A percentile compares a stretch with the other conserved stretches of the same genome.
Evolutionary conservation across 305 asterid genomes (phyloP).

Genomic region (Solanum chacoense): DNA sequence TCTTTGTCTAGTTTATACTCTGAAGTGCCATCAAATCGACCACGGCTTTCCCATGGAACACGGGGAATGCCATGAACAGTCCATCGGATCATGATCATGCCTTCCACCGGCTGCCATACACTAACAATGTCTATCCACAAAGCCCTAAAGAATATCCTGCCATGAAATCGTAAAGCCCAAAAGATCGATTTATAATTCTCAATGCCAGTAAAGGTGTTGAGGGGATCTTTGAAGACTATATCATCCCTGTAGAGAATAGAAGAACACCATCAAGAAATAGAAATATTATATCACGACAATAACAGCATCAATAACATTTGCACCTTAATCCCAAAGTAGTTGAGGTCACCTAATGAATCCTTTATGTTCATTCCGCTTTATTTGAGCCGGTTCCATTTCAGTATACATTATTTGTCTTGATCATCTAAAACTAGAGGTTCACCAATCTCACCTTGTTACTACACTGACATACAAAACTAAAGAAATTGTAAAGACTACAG

Average conservation of each 20-base stretch:
- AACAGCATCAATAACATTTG: background rate
- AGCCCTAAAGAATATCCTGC: slow-evolving; percentile 61
- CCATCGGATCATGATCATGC: slow-evolving; percentile 78
- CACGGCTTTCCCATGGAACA: slow-evolving; percentile 83
- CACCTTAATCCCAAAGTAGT: background rate
- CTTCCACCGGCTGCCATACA: slow-evolving; percentile 81
- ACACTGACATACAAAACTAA: background rate
- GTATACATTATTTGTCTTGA: background rate
- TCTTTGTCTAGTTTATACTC: slow-evolving; percentile 87
- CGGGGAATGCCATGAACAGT: slow-evolving; percentile 77
- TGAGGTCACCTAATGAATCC: background rate
- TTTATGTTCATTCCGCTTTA: background rate
- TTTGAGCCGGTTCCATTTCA: no score
- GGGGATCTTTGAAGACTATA: slow-evolving; percentile 68
- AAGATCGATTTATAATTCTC: slow-evolving; percentile 62
- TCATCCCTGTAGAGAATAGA: slow-evolving; percentile 53
- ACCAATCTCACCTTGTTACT: background rate
- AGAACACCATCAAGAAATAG: background rate
- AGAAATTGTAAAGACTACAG: background rate
- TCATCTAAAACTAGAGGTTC: background rate
- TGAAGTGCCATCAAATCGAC: slow-evolving; percentile 89
- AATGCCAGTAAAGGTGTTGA: slow-evolving; percentile 68
- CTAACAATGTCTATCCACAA: slow-evolving; percentile 59
- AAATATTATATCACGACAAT: background rate
- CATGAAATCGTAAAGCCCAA: slow-evolving; percentile 85